A percentile compares a stretch with the other conserved stretches of the same genome.
Conservation (phyloP, 768 basidiomycete genomes). For the Leucocoprinus birnbaumii region DNA sequence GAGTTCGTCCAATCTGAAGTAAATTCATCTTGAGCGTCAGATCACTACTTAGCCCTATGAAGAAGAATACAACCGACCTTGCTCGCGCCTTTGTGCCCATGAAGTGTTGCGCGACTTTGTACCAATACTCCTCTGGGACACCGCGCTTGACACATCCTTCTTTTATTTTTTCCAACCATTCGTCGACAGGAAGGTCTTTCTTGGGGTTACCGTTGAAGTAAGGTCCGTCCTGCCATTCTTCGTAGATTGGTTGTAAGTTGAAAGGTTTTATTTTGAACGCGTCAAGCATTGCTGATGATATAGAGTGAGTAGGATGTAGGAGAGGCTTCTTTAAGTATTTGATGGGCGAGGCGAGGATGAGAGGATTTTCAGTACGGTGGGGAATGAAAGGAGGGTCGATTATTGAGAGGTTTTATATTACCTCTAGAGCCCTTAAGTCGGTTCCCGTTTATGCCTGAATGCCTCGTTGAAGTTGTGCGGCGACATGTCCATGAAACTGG, state of each 20-base stretch:
- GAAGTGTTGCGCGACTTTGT: conserved; percentile 76
- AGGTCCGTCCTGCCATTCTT: conserved; percentile 65
- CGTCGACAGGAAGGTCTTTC: conserved; percentile 67
- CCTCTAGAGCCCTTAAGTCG: background rate
- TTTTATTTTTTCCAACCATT: conserved; percentile 73
- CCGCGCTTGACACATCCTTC: conserved; percentile 67
- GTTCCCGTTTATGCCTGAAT: background rate
- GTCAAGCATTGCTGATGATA: conserved; percentile 46
- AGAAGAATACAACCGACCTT: conserved; percentile 30
- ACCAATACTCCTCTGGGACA: conserved; percentile 80
- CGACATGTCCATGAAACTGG: background rate
- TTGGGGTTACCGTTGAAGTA: conserved; percentile 64
- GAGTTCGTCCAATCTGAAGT: conserved; percentile 60
- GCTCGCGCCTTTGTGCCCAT: conserved; percentile 69
- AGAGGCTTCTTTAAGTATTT: background rate
- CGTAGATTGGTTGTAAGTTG: conserved; percentile 66
- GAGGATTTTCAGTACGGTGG: background rate
- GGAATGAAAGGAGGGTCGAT: background rate
- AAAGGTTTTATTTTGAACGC: conserved; percentile 81
- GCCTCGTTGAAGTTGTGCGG: conserved; percentile 11
- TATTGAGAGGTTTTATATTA: background rate
- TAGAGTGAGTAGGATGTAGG: conserved; percentile 1
- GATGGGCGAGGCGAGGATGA: background rate
- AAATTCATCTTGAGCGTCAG: background rate
- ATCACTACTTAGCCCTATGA: background rate